Evolutionary conservation across 106 monocot species (phyloP).

Genomic region (Allium cepa): DNA sequence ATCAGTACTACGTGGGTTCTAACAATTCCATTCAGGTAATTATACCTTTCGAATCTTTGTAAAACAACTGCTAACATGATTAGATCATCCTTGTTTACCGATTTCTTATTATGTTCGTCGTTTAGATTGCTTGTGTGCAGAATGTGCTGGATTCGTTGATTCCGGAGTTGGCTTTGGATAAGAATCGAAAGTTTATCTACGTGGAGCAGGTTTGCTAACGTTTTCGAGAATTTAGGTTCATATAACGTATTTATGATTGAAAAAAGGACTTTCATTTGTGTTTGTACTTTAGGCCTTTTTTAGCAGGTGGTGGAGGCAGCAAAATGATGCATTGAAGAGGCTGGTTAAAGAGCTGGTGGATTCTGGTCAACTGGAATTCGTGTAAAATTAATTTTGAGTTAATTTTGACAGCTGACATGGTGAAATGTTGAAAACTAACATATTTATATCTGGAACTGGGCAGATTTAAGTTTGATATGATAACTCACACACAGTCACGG

Average conservation of each 20-base stretch:
- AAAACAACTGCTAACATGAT: too few relatives aligned
- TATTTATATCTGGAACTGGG: too few relatives aligned
- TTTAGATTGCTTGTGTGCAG: conserved; percentile 37
- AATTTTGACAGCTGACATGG: background rate
- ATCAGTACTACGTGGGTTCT: conserved; percentile 84
- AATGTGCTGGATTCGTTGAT: conserved; percentile 49
- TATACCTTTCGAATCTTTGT: too few relatives aligned
- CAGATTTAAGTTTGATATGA: too few relatives aligned
- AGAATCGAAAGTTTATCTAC: conserved; percentile 37
- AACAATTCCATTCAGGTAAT: conserved; percentile 68
- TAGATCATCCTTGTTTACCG: background rate
- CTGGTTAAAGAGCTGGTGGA: conserved; percentile 59
- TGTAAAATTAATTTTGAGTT: conserved; percentile 31
- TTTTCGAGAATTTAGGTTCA: background rate
- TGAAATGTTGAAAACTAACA: background rate
- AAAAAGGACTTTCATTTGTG: background rate
- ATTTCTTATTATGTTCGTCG: background rate
- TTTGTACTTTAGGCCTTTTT: conserved; percentile 70
- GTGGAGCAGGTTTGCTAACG: conserved; percentile 16
- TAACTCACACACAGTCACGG: too few relatives aligned
- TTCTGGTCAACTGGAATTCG: conserved; percentile 88
- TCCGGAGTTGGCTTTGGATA: conserved; percentile 27
- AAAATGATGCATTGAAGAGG: conserved; percentile 56
- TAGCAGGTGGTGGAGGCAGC: conserved; percentile 96
- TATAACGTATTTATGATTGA: background rate